A percentile compares a stretch with the other conserved stretches of the same genome.
These are phyloP conservation scores for Suhomyces emberorum DNA, from an alignment of 805 yeast genomes.

Conservation along the genomic window DNA sequence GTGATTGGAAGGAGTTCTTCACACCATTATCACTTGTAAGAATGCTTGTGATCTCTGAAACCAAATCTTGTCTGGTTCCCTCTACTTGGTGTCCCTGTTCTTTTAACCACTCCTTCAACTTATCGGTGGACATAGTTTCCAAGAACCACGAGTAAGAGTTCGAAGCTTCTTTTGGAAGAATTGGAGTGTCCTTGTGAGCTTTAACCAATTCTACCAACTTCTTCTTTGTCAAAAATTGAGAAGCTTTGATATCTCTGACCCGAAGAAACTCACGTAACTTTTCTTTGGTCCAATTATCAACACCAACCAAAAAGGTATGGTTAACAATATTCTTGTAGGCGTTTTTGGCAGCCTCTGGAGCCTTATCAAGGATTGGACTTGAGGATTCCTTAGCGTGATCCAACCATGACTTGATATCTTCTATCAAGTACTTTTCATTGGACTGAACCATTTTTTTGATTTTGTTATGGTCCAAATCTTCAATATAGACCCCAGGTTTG, in stretches of 20 bases:
- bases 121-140: conserved; percentile 37
- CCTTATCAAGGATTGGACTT: conserved; percentile 34
- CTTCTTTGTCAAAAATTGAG: conserved; percentile 37
- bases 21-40: conserved; percentile 3
- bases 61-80: conserved; percentile 24
- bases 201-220: conserved; percentile 40
- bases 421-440: conserved; percentile 30
- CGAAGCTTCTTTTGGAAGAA: conserved; percentile 19
- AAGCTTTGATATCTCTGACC: conserved; percentile 37
- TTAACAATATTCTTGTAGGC: conserved; percentile 35
- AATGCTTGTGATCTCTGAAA: conserved; percentile 15
- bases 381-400: conserved; percentile 23
- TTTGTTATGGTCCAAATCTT: conserved; percentile 33
- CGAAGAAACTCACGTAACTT: conserved; percentile 41
- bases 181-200: conserved; percentile 34
- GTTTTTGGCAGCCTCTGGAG: conserved; percentile 17
- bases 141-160: conserved; percentile 23
- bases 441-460: conserved; percentile 32
- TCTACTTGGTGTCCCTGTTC: conserved; percentile 24
- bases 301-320: conserved; percentile 44
- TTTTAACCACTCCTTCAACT: conserved; percentile 38
- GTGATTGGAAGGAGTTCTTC: conserved; percentile 14
- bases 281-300: conserved; percentile 47
- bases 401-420: conserved; percentile 40
- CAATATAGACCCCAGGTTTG: conserved; percentile 30